Percentiles rank a stretch among this genome's conserved stretches.
phyloP scores from a whole-genome alignment of 495 filamentous ascomycete species.

The Astrothelium subdiscretum region DNA sequence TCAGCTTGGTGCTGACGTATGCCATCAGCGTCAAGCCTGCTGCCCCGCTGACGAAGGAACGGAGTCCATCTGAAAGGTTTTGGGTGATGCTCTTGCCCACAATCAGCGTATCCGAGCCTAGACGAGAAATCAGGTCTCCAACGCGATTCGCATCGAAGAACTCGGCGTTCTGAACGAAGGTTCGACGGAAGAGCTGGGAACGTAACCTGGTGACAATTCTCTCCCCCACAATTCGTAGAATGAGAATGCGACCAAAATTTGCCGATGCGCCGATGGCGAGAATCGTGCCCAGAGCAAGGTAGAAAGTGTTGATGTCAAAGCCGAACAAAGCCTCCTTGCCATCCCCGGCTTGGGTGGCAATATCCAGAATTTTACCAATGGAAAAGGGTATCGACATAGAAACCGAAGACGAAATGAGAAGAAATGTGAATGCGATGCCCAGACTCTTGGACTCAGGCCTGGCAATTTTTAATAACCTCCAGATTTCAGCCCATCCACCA shows the following conservation, averaged over 20 bases:
- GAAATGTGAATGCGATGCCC: conserved; percentile 64
- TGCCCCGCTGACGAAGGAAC: conserved; percentile 73
- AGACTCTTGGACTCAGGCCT: conserved; percentile 70
- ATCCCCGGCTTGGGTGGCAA: conserved; percentile 50
- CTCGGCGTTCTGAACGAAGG: conserved; percentile 89
- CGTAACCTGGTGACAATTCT: conserved; percentile 82
- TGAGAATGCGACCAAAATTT: conserved; percentile 88
- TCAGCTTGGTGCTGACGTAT: conserved; percentile 85
- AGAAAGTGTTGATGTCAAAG: conserved; percentile 63
- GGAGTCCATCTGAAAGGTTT: conserved; percentile 87
- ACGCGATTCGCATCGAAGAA: conserved; percentile 98
- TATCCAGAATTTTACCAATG: conserved; percentile 88
- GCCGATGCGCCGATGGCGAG: conserved; percentile 65
- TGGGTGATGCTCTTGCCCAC: conserved; percentile 98
- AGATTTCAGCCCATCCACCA: conserved; percentile 59
- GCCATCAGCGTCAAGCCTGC: conserved; percentile 86
- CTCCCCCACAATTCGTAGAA: conserved; percentile 91
- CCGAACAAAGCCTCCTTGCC: conserved; percentile 54
- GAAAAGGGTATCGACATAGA: conserved; percentile 94
- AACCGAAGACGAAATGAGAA: conserved; percentile 77
- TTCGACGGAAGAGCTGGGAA: conserved; percentile 79
- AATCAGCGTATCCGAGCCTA: conserved; percentile 92
- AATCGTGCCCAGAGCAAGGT: conserved; percentile 53
- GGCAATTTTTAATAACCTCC: conserved; percentile 82
- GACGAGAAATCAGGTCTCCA: conserved; percentile 86